phyloP scores from a whole-genome alignment of 352 stramenopile species.

The Globisporangium apiculatum region DNA sequence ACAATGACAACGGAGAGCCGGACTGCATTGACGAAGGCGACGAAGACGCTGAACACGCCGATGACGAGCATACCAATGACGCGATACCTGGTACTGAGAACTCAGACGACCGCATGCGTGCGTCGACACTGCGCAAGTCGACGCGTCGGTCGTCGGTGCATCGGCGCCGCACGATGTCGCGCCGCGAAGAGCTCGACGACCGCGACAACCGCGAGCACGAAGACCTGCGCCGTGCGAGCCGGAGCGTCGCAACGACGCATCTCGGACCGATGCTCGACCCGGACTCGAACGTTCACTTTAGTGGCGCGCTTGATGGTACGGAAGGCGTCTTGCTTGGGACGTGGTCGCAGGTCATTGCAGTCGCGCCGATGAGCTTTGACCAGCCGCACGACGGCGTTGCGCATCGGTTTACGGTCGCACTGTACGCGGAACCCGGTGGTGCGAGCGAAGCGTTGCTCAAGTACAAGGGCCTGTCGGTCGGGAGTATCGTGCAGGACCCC shows the following conservation, averaged over 20 bases:
- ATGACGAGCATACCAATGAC: constrained; percentile 12
- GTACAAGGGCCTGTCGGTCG: constrained; percentile 75
- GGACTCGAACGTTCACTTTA: constrained; percentile 56
- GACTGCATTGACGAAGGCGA: constrained; percentile 1
- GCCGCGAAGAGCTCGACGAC: constrained; percentile 53
- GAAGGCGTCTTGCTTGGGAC: constrained; percentile 56
- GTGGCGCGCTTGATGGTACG: constrained; percentile 45
- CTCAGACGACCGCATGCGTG: too few species aligned
- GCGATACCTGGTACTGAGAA: background rate
- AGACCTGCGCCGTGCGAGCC: constrained; percentile 52
- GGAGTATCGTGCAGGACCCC: constrained; percentile 67
- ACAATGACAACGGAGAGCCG: constrained; percentile 9
- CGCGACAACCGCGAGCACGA: constrained; percentile 61
- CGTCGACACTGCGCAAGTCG: constrained; percentile 10
- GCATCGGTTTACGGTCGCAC: constrained; percentile 44
- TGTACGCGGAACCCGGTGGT: constrained; percentile 61
- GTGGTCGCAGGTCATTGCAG: constrained; percentile 54
- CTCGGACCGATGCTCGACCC: constrained; percentile 66
- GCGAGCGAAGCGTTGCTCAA: constrained; percentile 63
- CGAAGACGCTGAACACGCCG: background rate
- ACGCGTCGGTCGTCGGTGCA: constrained; percentile 8
- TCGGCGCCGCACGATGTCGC: constrained; percentile 18
- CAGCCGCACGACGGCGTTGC: constrained; percentile 24
- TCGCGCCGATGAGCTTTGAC: constrained; percentile 27
- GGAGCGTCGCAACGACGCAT: constrained; percentile 43